phyloP scores from a whole-genome alignment of 345 rosid genomes.

The Carallia brachiata region DNA sequence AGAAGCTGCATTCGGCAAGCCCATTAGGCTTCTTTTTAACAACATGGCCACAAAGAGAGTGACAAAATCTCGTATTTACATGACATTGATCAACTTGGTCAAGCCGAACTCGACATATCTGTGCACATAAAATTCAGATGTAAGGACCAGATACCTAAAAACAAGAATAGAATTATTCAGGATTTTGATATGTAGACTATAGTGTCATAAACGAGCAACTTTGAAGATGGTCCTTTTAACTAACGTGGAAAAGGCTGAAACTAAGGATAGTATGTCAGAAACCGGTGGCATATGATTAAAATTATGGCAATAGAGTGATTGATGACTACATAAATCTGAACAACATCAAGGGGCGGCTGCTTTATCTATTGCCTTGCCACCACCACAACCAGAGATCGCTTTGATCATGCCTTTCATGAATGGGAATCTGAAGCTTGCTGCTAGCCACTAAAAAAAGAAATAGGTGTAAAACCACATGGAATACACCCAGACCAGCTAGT shows the following conservation, averaged over 20 bases:
- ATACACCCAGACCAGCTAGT: not conserved
- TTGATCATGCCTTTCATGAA: too few relatives aligned
- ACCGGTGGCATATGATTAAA: too few relatives aligned
- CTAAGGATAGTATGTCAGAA: too few relatives aligned
- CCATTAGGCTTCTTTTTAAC: conserved; percentile 43
- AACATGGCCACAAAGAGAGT: conserved; percentile 64
- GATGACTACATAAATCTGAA: not conserved
- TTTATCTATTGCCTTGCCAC: too few relatives aligned
- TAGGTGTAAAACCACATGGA: not conserved
- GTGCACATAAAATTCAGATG: conserved; percentile 14
- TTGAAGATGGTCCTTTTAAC: not conserved
- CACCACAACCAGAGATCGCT: too few relatives aligned
- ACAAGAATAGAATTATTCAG: not conserved
- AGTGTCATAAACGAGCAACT: too few relatives aligned
- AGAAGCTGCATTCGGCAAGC: conserved; percentile 59
- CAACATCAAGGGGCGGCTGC: not conserved
- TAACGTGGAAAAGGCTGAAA: not conserved
- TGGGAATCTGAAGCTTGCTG: not conserved
- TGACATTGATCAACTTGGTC: conserved; percentile 65
- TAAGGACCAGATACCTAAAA: conserved; percentile 3
- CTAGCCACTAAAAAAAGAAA: not conserved
- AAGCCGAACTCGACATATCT: conserved; percentile 76
- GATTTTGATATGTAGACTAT: not conserved
- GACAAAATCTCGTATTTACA: conserved; percentile 57
- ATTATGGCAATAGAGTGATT: too few relatives aligned